These are phyloP conservation scores for Magnusiomyces sp. DNA, from an alignment of 1,139 yeast species.

Conservation along the genomic window DNA sequence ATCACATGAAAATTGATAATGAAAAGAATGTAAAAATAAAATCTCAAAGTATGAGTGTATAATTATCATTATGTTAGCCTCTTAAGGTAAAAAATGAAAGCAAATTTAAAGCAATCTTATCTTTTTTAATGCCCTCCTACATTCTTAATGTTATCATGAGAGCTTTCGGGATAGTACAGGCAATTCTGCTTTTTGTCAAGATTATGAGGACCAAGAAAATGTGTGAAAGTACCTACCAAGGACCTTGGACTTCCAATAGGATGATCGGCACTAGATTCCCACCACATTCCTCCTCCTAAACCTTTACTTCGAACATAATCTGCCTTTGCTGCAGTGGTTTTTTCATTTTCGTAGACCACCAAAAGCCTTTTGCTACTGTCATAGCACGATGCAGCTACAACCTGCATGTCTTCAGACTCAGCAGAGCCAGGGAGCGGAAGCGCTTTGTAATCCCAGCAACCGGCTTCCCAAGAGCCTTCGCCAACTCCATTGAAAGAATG, in stretches of 20 bases:
- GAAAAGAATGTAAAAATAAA: neutral
- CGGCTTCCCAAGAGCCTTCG: slow-evolving; percentile 45
- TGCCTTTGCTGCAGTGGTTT: slow-evolving; percentile 51
- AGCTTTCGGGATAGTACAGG: slow-evolving; percentile 11
- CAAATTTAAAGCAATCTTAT: too few species aligned
- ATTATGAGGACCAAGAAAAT: slow-evolving; percentile 16
- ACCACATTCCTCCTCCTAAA: slow-evolving; percentile 86
- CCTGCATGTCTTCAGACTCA: slow-evolving; percentile 45
- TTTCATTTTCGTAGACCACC: slow-evolving; percentile 58
- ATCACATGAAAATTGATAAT: neutral
- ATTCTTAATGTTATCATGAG: slow-evolving; percentile 10
- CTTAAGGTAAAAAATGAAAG: too few species aligned
- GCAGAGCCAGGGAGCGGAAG: slow-evolving; percentile 39
- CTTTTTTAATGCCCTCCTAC: too few species aligned
- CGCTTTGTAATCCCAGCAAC: slow-evolving; percentile 46
- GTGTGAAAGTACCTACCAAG: slow-evolving; percentile 23
- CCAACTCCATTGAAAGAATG: slow-evolving; percentile 42
- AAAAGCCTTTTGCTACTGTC: slow-evolving; percentile 37
- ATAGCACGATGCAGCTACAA: slow-evolving; percentile 54
- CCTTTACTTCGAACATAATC: slow-evolving; percentile 40
- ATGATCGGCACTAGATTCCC: slow-evolving; percentile 82
- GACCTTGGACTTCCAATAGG: slow-evolving; percentile 22
- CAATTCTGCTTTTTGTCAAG: slow-evolving; percentile 17
- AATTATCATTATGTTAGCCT: too few species aligned
- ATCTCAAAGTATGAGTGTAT: neutral